phyloP scores from a whole-genome alignment of 129 eudicot genomes.

The Tagetes patula region DNA sequence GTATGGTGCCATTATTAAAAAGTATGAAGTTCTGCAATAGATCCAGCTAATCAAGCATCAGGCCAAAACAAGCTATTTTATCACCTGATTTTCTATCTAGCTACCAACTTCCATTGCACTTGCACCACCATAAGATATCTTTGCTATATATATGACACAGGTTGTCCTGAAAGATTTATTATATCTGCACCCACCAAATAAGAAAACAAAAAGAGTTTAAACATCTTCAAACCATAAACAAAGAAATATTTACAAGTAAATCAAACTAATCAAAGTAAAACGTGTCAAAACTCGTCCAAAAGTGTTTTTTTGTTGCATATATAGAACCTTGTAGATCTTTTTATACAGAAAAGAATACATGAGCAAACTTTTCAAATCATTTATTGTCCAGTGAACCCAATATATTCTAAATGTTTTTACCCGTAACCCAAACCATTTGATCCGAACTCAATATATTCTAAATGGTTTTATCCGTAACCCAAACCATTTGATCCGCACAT shows the following conservation, averaged over 20 bases:
- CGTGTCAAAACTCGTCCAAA: neutral
- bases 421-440: no score
- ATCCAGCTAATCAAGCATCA: slow-evolving; percentile 18
- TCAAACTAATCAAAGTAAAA: neutral
- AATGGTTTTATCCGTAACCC: neutral
- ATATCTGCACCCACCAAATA: slow-evolving; percentile 27
- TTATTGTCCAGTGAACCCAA: no score
- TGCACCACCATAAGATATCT: slow-evolving; percentile 28
- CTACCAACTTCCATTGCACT: slow-evolving; percentile 34
- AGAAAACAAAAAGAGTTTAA: neutral
- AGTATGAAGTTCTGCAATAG: slow-evolving; percentile 7
- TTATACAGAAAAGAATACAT: neutral
- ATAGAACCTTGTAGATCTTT: neutral
- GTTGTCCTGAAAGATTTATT: slow-evolving; percentile 32
- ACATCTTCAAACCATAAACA: slow-evolving; percentile 1
- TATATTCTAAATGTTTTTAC: no score
- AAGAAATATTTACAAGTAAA: neutral
- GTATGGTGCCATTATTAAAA: slow-evolving; percentile 15
- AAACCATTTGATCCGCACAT: neutral
- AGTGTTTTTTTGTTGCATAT: neutral
- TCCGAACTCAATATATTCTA: no score
- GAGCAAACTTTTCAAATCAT: no score
- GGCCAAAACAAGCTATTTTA: slow-evolving; percentile 14
- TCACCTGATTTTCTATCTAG: slow-evolving; percentile 32
- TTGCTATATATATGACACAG: slow-evolving; percentile 28